Evolutionary conservation across 345 rosid species (phyloP), one percentile per base, ranked within the genome.

Genomic region (Aurinia saxatilis): DNA sequence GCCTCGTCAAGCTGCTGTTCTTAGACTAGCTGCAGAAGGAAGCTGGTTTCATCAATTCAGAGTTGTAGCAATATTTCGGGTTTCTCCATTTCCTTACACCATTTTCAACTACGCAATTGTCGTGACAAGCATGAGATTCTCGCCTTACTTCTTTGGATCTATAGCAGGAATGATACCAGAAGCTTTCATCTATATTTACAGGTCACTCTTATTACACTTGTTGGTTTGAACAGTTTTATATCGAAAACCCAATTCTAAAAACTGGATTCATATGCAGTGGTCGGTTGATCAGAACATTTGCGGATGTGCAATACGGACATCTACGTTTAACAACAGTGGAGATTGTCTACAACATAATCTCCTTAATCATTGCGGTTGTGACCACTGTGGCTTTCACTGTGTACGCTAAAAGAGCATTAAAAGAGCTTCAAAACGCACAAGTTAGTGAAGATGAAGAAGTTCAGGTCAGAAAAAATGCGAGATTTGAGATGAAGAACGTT

Each of bases 11-110:
- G 90, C 90, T 31, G 95, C 83, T 25, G 78, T 90, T 73, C 71
- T 92, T 72, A 77, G 87, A 62, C 84, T 92, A 51, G 97, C 99
- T 13, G 99, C 75, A 13, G 96, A 87, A 79, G 99, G 99, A 58
- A 90, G 81, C 81, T 85, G 92, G 97, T 79, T 87, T 71, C 91
- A 90, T 76, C 99, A 93, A 70, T 93, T 93, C 62, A 78, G 75
- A 71, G 88, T 93, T 34, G 97, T 93, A 58, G 95, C 97, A 1
- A 74, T 93, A 70, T 93, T 93, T 66, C 70, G 99, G 69, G 68
- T 93, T 67, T 93, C 99, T 1, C 99, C 99, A 11, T 93, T 93
- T 77, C 99, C 99, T 1, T 93, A 93, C 87, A 93, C 97, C 25
- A 79, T 93, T 49, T 93, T 93, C 81, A 92, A 89, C 79, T 92